These are phyloP conservation scores for Blumeria hordei DNA, from an alignment of 2,329 filamentous ascomycete species.

Conservation along the genomic window DNA sequence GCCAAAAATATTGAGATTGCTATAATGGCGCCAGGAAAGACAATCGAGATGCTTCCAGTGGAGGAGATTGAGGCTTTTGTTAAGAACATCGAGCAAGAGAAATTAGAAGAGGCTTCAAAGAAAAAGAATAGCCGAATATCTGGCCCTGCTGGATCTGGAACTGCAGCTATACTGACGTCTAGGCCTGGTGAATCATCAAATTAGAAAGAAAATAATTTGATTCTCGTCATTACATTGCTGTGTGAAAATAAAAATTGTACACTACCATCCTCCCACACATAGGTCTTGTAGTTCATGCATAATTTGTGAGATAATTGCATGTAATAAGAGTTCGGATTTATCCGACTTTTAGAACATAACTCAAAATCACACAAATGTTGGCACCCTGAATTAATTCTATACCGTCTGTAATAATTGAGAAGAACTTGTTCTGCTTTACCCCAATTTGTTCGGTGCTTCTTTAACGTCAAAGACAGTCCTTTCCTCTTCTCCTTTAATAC, in stretches of 20 bases:
- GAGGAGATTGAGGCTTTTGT: slow-evolving; percentile 95
- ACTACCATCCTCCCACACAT: too few species aligned
- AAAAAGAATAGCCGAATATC: slow-evolving; percentile 68
- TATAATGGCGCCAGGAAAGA: slow-evolving; percentile 82
- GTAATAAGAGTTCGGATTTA: too few species aligned
- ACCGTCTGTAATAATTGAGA: not conserved
- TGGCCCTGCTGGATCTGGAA: slow-evolving; percentile 28
- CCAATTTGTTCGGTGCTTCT: slow-evolving; percentile 49
- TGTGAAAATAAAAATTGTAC: too few species aligned
- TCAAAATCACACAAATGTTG: too few species aligned
- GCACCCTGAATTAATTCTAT: too few species aligned
- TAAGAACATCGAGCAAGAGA: slow-evolving; percentile 97
- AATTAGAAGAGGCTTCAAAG: slow-evolving; percentile 93
- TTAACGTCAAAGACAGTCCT: slow-evolving; percentile 55
- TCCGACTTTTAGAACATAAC: too few species aligned
- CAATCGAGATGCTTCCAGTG: slow-evolving; percentile 76
- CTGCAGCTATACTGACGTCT: slow-evolving; percentile 37
- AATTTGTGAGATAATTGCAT: too few species aligned
- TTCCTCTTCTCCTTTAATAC: slow-evolving; percentile 32
- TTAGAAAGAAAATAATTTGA: too few species aligned
- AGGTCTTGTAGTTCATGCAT: too few species aligned
- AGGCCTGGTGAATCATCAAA: too few species aligned
- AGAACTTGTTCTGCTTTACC: slow-evolving; percentile 22
- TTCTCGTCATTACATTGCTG: too few species aligned
- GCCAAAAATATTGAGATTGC: slow-evolving; percentile 99